Evolutionary conservation across 1,284 basidiomycete genomes (phyloP), one percentile per base, ranked within the genome.

Genomic region (Marasmius sp.): DNA sequence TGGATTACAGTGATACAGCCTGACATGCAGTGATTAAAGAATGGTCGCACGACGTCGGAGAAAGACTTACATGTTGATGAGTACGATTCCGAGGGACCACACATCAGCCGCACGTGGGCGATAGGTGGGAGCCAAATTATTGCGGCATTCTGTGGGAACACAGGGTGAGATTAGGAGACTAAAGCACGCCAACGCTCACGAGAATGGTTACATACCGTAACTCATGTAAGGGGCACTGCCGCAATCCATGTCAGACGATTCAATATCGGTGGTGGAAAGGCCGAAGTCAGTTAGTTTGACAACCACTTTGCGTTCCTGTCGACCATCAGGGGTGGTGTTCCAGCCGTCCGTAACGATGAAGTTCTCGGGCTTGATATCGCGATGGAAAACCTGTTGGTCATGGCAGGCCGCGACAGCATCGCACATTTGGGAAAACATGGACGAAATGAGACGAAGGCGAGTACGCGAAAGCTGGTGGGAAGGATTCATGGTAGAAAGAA

Each of bases 221-320:
- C 95, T 96, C 97, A 99, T 98, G 79, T 99, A 99, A 0, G 97
- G 97, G 65, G 96, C 95, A 75, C 94, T 97, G 61, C 97, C 97
- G 77, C 97, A 99, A 74, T 98, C 96, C 85, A 99, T 96, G 77
- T 99, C 97, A 64, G 92, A 89, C 65, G 93, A 95, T 63, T 92
- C 88, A 64, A 86, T 76, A 69, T 98, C 94, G 11, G 87, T 91
- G 0, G 96, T 98, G 8, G 95, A 95, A 41, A 99, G 79, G 43
- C 97, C 97, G 81, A 98, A 99, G 77, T 99, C 97, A 33, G 95
- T 92, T 65, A 99, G 86, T 80, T 99, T 99, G 81, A 98, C 88
- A 60, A 92, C 76, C 57, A 92, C 89, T 71, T 87, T 88, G 72
- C 91, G 85, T 76, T 94, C 92, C 65, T 82, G 79, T 62, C 78